Evolutionary conservation across 2,329 filamentous ascomycete species (phyloP).

Genomic region (Colletotrichum euphorbiae): DNA sequence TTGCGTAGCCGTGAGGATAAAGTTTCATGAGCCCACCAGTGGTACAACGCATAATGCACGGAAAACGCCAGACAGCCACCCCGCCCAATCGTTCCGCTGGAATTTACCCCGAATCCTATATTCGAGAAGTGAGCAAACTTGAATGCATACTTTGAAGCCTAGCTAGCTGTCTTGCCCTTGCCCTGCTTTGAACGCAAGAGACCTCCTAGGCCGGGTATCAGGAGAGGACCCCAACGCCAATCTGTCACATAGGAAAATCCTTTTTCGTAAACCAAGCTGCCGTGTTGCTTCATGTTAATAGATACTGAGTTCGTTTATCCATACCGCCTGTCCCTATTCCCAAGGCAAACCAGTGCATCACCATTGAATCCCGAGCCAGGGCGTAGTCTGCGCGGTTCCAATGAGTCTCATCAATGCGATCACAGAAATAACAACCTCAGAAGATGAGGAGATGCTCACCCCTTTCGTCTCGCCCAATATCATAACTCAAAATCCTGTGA

Average conservation of each 20-base stretch:
- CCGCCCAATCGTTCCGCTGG: no score
- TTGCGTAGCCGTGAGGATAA: no score
- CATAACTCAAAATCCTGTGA: constrained; percentile 77
- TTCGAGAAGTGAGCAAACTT: not conserved
- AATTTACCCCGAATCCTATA: no score
- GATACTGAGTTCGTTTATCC: no score
- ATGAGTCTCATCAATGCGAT: not conserved
- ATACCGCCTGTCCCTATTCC: not conserved
- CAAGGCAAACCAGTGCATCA: no score
- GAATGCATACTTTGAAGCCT: constrained; percentile 19
- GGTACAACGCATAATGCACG: no score
- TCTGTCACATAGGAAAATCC: not conserved
- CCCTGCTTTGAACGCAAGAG: not conserved
- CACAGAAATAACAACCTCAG: constrained; percentile 4
- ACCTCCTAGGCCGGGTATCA: constrained; percentile 31
- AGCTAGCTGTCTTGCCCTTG: constrained; percentile 16
- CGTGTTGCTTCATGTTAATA: not conserved
- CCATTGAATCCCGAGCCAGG: not conserved
- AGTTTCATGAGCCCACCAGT: no score
- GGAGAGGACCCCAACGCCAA: constrained; percentile 20
- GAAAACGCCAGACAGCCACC: no score
- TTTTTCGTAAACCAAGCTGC: not conserved
- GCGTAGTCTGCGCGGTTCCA: not conserved
- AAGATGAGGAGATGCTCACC: constrained; percentile 41
- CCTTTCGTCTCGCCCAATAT: constrained; percentile 62